Conservation (phyloP, 768 basidiomycete species). For the Tylopilus vinaceipallidus region DNA sequence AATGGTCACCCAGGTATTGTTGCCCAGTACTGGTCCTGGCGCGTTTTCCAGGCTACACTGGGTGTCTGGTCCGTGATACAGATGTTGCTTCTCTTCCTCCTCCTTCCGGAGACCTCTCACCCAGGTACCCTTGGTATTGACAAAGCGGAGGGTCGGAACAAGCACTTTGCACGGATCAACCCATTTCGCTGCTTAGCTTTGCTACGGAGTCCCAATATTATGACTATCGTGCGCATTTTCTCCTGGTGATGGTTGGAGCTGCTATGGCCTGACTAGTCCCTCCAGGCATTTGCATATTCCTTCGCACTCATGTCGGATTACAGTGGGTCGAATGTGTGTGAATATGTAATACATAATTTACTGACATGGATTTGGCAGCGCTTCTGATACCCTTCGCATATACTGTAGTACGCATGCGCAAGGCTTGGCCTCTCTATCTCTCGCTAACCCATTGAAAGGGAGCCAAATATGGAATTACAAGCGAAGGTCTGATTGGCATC, state of each 20-base stretch:
- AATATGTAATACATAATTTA: background rate
- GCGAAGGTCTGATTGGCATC: slow-evolving; percentile 22
- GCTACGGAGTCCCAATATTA: slow-evolving; percentile 58
- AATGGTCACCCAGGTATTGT: slow-evolving; percentile 37
- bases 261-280: background rate
- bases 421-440: background rate
- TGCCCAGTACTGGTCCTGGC: slow-evolving; percentile 66
- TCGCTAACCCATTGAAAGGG: slow-evolving; percentile 40
- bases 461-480: slow-evolving; percentile 27
- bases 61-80: slow-evolving; percentile 40
- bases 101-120: slow-evolving; percentile 68
- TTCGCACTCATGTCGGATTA: slow-evolving; percentile 28
- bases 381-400: slow-evolving; percentile 62
- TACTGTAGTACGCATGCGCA: slow-evolving; percentile 50
- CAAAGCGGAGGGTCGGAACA: slow-evolving; percentile 30
- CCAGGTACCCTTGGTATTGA: slow-evolving; percentile 57
- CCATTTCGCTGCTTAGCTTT: slow-evolving; percentile 52
- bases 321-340: slow-evolving; percentile 30
- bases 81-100: slow-evolving; percentile 39
- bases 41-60: slow-evolving; percentile 50
- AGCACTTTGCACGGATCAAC: slow-evolving; percentile 49
- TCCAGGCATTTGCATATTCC: slow-evolving; percentile 42
- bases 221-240: slow-evolving; percentile 44
- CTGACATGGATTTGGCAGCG: slow-evolving; percentile 16
- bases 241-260: background rate